Percentiles rank a stretch among this genome's conserved stretches.
Evolutionary conservation across 352 stramenopile genomes (phyloP).

Genomic region (Pythium utonaiense): DNA sequence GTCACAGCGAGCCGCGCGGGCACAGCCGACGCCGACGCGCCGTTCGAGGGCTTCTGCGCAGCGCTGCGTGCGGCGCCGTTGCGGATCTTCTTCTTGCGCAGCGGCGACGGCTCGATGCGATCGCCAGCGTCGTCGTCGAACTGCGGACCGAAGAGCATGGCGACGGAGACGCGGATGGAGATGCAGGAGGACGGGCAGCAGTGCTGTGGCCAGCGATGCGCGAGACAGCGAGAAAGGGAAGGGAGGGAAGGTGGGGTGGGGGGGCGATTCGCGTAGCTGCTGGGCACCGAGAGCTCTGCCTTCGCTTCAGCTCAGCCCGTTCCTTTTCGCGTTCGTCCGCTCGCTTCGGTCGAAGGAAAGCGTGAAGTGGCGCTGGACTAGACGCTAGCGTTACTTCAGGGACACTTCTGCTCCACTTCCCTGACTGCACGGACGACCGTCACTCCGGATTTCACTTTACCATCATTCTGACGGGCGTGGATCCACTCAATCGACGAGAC

Average conservation of each 20-base stretch:
- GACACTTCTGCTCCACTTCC: slow-evolving; percentile 1
- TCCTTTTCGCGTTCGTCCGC: slow-evolving; percentile 5
- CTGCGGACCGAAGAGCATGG: slow-evolving; percentile 40
- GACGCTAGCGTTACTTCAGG: slow-evolving; percentile 17
- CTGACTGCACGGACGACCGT: slow-evolving; percentile 2
- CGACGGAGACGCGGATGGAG: slow-evolving; percentile 6
- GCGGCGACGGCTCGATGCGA: slow-evolving; percentile 27
- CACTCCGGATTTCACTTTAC: slow-evolving; percentile 7
- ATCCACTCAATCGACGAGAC: not conserved
- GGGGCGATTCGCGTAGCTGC: not conserved
- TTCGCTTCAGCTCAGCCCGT: not conserved
- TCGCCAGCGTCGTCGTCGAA: slow-evolving; percentile 39
- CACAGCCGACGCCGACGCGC: slow-evolving; percentile 14
- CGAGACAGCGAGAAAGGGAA: no score
- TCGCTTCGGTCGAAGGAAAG: slow-evolving; percentile 1
- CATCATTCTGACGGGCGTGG: slow-evolving; percentile 6
- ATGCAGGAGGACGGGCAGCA: not conserved
- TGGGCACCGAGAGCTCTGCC: not conserved
- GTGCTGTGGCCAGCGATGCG: not conserved
- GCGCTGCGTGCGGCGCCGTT: slow-evolving; percentile 19
- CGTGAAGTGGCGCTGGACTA: slow-evolving; percentile 13
- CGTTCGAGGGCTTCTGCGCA: slow-evolving; percentile 21
- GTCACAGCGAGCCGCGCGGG: slow-evolving; percentile 16
- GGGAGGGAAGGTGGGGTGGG: no score
- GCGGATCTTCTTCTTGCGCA: slow-evolving; percentile 26